phyloP scores from a whole-genome alignment of 2,329 filamentous ascomycete genomes.

The Trichoderma gracile region DNA sequence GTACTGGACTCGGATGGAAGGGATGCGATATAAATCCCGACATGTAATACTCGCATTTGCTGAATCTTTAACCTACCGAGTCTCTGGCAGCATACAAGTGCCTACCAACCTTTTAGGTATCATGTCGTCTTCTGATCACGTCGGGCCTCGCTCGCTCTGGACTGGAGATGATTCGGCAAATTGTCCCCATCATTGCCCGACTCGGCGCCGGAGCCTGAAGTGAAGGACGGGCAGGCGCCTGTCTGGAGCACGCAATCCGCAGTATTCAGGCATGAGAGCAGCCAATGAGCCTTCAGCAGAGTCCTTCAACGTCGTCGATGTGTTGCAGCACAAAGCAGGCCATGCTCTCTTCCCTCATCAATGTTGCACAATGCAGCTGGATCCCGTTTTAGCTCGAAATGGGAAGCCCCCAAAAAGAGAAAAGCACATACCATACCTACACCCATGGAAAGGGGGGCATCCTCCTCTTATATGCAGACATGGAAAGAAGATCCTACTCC shows the following conservation, averaged over 20 bases:
- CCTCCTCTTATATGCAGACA: background rate
- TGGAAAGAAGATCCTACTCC: too few relatives aligned
- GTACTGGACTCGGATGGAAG: background rate
- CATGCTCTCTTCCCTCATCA: background rate
- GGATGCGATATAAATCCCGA: too few relatives aligned
- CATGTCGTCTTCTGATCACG: background rate
- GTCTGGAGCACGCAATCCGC: background rate
- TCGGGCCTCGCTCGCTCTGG: conserved; percentile 15
- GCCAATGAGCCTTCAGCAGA: background rate
- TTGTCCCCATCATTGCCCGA: conserved; percentile 8
- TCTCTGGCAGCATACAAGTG: background rate
- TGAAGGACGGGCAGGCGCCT: background rate
- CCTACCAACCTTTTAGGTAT: too few relatives aligned
- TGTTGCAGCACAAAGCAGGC: background rate
- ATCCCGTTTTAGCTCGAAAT: background rate
- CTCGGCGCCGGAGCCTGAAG: conserved; percentile 12
- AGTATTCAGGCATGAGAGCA: background rate
- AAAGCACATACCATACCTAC: background rate
- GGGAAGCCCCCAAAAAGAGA: background rate
- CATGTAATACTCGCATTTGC: background rate
- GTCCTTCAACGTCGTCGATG: background rate
- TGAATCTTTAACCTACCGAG: background rate
- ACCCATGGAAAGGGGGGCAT: background rate
- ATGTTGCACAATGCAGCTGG: background rate
- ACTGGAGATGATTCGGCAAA: conserved; percentile 19